phyloP scores from a whole-genome alignment of 1,284 basidiomycete species.

The Apiotrichum porosum region DNA sequence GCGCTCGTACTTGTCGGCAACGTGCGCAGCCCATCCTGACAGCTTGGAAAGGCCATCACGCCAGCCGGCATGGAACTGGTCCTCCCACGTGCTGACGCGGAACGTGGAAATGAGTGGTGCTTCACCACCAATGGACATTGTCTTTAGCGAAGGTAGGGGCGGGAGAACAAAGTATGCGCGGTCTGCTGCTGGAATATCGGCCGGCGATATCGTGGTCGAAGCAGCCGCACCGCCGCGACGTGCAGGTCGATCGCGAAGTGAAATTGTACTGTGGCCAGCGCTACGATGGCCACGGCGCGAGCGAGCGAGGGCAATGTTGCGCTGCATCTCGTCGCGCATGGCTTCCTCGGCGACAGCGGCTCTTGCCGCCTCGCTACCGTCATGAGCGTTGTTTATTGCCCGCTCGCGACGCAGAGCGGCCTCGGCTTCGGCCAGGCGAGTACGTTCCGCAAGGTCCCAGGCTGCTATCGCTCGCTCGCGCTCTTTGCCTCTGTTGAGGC shows the following conservation, averaged over 20 bases:
- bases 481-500: constrained; percentile 43
- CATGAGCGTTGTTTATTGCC: neutral
- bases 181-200: constrained; percentile 32
- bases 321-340: constrained; percentile 24
- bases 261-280: constrained; percentile 42
- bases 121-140: constrained; percentile 47
- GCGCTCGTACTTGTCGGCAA: constrained; percentile 46
- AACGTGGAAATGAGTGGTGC: constrained; percentile 27
- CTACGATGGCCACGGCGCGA: constrained; percentile 43
- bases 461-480: constrained; percentile 40
- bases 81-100: constrained; percentile 39
- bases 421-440: constrained; percentile 27
- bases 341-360: constrained; percentile 16
- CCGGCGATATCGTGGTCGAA: constrained; percentile 10
- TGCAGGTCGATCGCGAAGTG: constrained; percentile 37
- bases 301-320: constrained; percentile 28
- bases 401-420: constrained; percentile 21
- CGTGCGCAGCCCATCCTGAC: constrained; percentile 42
- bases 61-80: constrained; percentile 47
- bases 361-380: no score
- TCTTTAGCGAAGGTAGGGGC: constrained; percentile 39
- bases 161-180: constrained; percentile 45
- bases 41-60: constrained; percentile 40
- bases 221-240: constrained; percentile 15
- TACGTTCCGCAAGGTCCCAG: constrained; percentile 39